phyloP scores from a whole-genome alignment of 805 yeast species.

The Yamadazyma olivae region DNA sequence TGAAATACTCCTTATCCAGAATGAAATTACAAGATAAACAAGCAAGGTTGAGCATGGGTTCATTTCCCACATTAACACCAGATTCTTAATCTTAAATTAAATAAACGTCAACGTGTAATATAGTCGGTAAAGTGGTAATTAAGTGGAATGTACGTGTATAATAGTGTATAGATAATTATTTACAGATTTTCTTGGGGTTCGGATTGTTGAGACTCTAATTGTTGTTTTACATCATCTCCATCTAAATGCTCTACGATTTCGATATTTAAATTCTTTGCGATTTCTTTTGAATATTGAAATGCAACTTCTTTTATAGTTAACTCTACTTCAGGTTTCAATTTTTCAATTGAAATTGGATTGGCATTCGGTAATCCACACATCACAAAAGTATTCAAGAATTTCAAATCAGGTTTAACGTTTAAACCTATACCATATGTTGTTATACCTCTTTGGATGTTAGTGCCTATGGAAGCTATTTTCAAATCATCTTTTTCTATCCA shows the following conservation, averaged over 20 bases:
- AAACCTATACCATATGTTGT: slow-evolving; percentile 90
- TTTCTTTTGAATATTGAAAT: slow-evolving; percentile 31
- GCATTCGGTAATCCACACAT: slow-evolving; percentile 83
- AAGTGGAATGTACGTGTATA: no score
- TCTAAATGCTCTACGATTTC: slow-evolving; percentile 32
- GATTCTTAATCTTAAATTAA: no score
- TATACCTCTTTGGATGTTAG: slow-evolving; percentile 77
- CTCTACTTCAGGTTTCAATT: slow-evolving; percentile 13
- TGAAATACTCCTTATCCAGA: slow-evolving; percentile 36
- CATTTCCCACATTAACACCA: neutral
- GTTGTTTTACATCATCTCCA: slow-evolving; percentile 23
- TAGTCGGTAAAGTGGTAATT: no score
- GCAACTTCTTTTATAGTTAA: slow-evolving; percentile 25
- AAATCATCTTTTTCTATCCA: slow-evolving; percentile 57
- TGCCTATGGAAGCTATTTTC: slow-evolving; percentile 88
- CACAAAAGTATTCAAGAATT: slow-evolving; percentile 64
- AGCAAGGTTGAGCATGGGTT: slow-evolving; percentile 11
- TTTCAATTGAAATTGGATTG: slow-evolving; percentile 32
- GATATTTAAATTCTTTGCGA: slow-evolving; percentile 32
- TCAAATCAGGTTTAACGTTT: slow-evolving; percentile 71
- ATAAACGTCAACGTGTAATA: no score
- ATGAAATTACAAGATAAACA: slow-evolving; percentile 17
- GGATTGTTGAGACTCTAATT: no score
- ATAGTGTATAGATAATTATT: neutral
- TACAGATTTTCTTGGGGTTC: neutral